Percentiles rank a stretch among this genome's conserved stretches.
phyloP scores from a whole-genome alignment of 805 yeast genomes.

The Clavispora phyllophila region DNA sequence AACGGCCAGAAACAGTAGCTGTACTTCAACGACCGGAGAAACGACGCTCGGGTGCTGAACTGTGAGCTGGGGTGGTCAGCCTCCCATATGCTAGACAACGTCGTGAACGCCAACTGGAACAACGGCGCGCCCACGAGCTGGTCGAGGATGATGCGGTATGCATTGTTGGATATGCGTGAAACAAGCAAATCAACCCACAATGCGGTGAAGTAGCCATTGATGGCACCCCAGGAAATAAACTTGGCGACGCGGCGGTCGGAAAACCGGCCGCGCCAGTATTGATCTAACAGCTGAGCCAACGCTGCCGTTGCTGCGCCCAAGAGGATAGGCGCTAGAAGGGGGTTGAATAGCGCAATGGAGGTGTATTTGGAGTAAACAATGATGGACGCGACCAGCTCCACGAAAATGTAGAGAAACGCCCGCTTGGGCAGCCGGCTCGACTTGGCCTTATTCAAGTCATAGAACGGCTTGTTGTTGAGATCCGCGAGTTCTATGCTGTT shows the following conservation, averaged over 20 bases:
- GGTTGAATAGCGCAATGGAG: constrained; percentile 14
- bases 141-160: constrained; percentile 44
- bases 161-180: constrained; percentile 26
- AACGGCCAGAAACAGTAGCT: constrained; percentile 59
- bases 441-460: constrained; percentile 8
- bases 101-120: constrained; percentile 49
- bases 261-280: constrained; percentile 26
- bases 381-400: constrained; percentile 24
- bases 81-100: constrained; percentile 54
- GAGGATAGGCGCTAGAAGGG: constrained; percentile 32
- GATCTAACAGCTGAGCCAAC: constrained; percentile 38
- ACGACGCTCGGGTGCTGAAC: constrained; percentile 20
- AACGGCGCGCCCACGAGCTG: constrained; percentile 51
- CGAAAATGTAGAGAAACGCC: constrained; percentile 17
- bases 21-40: constrained; percentile 44
- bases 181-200: constrained; percentile 52
- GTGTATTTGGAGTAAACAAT: constrained; percentile 28
- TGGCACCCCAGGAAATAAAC: constrained; percentile 55
- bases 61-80: constrained; percentile 25
- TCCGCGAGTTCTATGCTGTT: constrained; percentile 14
- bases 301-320: constrained; percentile 38
- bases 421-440: constrained; percentile 1
- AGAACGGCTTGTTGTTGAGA: constrained; percentile 14
- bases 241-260: constrained; percentile 33
- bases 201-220: constrained; percentile 52